Evolutionary conservation across 2,329 filamentous ascomycete genomes (phyloP).

Genomic region (Aspergillus felis): DNA sequence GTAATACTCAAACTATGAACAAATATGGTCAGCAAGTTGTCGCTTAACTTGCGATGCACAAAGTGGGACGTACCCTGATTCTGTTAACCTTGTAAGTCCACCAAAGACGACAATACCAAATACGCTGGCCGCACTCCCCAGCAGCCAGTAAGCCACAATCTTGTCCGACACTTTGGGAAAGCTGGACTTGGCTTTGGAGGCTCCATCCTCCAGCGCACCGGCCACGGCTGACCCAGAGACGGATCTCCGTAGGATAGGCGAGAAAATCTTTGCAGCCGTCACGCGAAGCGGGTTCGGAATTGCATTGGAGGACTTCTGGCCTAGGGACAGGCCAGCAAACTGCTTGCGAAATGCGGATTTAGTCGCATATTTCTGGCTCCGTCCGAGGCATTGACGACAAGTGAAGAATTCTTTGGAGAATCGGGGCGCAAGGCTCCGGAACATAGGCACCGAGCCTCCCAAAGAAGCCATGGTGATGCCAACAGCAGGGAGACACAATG

Average conservation of each 20-base stretch:
- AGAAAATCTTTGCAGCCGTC: constrained; percentile 27
- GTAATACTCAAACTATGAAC: constrained; percentile 80
- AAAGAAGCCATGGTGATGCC: constrained; percentile 31
- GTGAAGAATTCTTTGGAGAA: constrained; percentile 38
- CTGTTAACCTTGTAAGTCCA: constrained; percentile 86
- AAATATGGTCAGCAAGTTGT: background rate
- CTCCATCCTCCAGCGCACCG: constrained; percentile 18
- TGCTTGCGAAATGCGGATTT: constrained; percentile 29
- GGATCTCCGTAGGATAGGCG: constrained; percentile 20
- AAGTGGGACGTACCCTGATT: constrained; percentile 67
- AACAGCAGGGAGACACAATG: constrained; percentile 2
- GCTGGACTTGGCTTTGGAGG: constrained; percentile 30
- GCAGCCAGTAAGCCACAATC: constrained; percentile 82
- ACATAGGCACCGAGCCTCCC: constrained; percentile 26
- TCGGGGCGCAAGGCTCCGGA: constrained; percentile 33
- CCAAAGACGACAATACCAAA: constrained; percentile 97
- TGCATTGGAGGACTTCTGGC: constrained; percentile 21
- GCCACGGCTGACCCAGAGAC: constrained; percentile 18
- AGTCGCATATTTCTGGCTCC: constrained; percentile 25
- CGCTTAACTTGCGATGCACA: background rate
- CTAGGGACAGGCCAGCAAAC: constrained; percentile 25
- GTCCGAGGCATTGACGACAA: constrained; percentile 39
- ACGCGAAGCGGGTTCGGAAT: constrained; percentile 22
- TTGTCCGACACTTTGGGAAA: constrained; percentile 66
- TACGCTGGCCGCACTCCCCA: constrained; percentile 86